Conservation (phyloP, 208 protist genomes). For the Acanthamoeba sp. region DNA sequence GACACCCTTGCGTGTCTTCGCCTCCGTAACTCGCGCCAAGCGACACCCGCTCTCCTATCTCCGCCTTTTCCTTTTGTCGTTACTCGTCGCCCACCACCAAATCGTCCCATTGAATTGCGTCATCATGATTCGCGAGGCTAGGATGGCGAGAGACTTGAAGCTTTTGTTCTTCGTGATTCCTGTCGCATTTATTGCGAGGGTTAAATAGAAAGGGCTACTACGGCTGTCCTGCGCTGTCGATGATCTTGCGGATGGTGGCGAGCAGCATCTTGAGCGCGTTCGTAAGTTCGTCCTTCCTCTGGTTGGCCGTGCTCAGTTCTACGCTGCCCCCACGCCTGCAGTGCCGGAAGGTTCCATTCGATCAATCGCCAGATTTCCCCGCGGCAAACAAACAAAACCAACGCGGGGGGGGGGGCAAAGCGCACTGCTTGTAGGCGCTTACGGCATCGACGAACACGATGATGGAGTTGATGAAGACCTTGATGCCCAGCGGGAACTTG, state of each 20-base stretch:
- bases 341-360: not conserved
- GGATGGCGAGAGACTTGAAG: no score
- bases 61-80: no score
- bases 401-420: not conserved
- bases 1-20: no score
- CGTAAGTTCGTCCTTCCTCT: constrained; percentile 39
- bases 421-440: constrained; percentile 49
- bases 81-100: no score
- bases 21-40: no score
- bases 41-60: no score
- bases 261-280: constrained; percentile 73
- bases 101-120: no score
- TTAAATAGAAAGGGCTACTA: no score
- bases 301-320: constrained; percentile 22
- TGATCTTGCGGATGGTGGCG: constrained; percentile 63
- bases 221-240: not conserved
- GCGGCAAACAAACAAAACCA: not conserved
- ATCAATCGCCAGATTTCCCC: no score
- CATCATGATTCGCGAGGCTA: no score
- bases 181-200: no score
- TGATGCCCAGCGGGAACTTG: constrained; percentile 53
- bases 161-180: no score
- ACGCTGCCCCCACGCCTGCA: not conserved
- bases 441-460: constrained; percentile 70
- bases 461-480: constrained; percentile 59